Base-by-base conservation (phyloP, 441 rosid species). In the Hura crepitans region DNA sequence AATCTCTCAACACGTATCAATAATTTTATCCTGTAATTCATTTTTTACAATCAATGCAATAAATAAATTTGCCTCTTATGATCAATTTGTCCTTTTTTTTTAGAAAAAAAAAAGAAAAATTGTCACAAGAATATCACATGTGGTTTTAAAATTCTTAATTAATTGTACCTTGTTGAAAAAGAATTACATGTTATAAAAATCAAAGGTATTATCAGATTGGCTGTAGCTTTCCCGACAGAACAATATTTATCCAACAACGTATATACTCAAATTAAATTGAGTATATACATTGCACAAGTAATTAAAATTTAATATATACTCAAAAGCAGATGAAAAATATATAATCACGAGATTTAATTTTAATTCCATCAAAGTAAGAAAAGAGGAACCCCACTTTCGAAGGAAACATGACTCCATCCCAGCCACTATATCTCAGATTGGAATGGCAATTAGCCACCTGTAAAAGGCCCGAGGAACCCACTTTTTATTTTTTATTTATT, bases 401-500 rank as follows among this genome's bases (percentile, higher is more conserved):
- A 43, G 65, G 70, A 69, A 66, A 72, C 72, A 72, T 43, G 74
- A 75, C 75, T 67, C 69, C 62, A 68, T 72, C 72, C 66, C 55
- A 43, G 45, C 82, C 82, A 78, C 74, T 66, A 77, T 72, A 73
- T 69, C 20, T 18, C 35, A 25, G 35, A 20, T 15, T 42, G 70
- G 68, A 77, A 73, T 77, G 61, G 47, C 72, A 50, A 27, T 27
- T 71, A 22, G 81, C 69, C 86, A 81, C 83, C 74, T 75, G 58
- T 0, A 72, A 73, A 66, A 46, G 54, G 30, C 71, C 72, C 31
- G 60, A 71, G 63, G 80, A 76, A 80, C 75, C 75, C 39, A 72
- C 73, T 66, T 63, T 55, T 61, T 23, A 23, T 54, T 10, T 23
- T 18, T 25, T 56, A 11, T 54, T 68, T 17, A 18, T 30, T 47